Percentiles rank a stretch among this genome's conserved stretches.
phyloP scores from a whole-genome alignment of 208 protist genomes.

The Vickermania ingenoplastis region DNA sequence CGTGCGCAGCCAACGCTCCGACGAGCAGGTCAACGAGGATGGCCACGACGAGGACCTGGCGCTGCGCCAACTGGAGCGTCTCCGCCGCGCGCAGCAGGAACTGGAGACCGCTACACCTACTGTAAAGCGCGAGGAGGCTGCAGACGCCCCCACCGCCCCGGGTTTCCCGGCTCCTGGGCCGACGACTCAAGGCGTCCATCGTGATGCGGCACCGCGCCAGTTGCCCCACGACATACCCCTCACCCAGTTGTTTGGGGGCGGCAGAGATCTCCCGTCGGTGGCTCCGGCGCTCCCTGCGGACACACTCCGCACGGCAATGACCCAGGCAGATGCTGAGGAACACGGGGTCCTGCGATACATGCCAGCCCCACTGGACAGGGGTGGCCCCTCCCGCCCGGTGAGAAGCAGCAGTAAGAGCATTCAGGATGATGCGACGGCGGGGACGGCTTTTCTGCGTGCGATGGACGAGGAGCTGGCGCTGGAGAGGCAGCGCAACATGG shows the following conservation, averaged over 20 bases:
- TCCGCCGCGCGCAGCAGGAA: slow-evolving; percentile 10
- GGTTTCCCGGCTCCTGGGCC: neutral
- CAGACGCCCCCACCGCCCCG: neutral
- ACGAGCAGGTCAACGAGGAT: neutral
- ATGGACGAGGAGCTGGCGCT: slow-evolving; percentile 29
- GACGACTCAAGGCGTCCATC: neutral
- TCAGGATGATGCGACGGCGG: slow-evolving; percentile 7
- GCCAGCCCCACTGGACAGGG: slow-evolving; percentile 21
- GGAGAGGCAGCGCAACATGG: slow-evolving; percentile 34
- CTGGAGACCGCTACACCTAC: too few species aligned
- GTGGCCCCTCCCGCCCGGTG: slow-evolving; percentile 7
- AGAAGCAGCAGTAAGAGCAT: slow-evolving; percentile 4
- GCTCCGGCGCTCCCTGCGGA: slow-evolving; percentile 38
- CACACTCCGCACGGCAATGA: slow-evolving; percentile 40
- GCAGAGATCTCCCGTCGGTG: slow-evolving; percentile 15
- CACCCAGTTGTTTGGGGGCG: slow-evolving; percentile 13
- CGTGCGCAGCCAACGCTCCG: slow-evolving; percentile 11
- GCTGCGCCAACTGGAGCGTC: slow-evolving; percentile 24
- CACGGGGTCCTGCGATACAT: slow-evolving; percentile 12
- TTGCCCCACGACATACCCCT: neutral
- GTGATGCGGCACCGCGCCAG: neutral
- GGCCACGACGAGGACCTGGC: slow-evolving; percentile 19
- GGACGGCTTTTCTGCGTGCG: slow-evolving; percentile 58
- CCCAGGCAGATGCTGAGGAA: slow-evolving; percentile 5
- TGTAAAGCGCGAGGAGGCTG: neutral